Evolutionary conservation across 1,139 yeast species (phyloP).

Genomic region (Hyphopichia burtonii): DNA sequence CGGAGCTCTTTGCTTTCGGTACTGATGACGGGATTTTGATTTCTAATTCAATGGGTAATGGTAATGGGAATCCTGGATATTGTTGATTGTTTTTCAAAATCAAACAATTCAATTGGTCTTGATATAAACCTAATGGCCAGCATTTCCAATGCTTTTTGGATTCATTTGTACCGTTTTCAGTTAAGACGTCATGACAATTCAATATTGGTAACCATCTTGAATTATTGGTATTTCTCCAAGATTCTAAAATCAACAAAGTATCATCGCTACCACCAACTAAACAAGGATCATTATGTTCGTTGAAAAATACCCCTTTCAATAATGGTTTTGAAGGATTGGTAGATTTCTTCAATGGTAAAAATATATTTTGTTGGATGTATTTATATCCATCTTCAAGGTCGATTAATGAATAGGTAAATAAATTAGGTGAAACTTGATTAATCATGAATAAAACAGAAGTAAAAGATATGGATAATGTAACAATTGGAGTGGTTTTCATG

Average conservation of each 20-base stretch:
- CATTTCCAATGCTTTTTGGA: slow-evolving; percentile 55
- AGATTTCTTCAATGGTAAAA: slow-evolving; percentile 33
- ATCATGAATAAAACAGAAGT: slow-evolving; percentile 32
- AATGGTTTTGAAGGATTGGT: slow-evolving; percentile 27
- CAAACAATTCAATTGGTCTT: slow-evolving; percentile 69
- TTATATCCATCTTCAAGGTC: slow-evolving; percentile 36
- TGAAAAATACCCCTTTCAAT: slow-evolving; percentile 74
- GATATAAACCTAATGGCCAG: slow-evolving; percentile 86
- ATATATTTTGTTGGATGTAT: slow-evolving; percentile 40
- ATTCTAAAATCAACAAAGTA: slow-evolving; percentile 62
- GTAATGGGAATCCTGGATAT: slow-evolving; percentile 71
- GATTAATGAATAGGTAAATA: slow-evolving; percentile 37
- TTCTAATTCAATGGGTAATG: slow-evolving; percentile 78
- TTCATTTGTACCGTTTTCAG: slow-evolving; percentile 48
- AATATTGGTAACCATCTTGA: slow-evolving; percentile 89
- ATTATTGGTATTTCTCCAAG: slow-evolving; percentile 77
- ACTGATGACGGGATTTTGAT: slow-evolving; percentile 59
- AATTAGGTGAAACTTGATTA: slow-evolving; percentile 27
- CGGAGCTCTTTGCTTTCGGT: slow-evolving; percentile 9
- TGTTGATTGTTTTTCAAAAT: slow-evolving; percentile 61
- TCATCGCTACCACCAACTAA: slow-evolving; percentile 72
- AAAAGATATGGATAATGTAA: slow-evolving; percentile 36
- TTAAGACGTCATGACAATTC: slow-evolving; percentile 59
- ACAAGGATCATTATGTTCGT: slow-evolving; percentile 85
- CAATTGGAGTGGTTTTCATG: slow-evolving; percentile 39